Evolutionary conservation across 768 basidiomycete species (phyloP).

Genomic region (Botryobasidium botryosum): DNA sequence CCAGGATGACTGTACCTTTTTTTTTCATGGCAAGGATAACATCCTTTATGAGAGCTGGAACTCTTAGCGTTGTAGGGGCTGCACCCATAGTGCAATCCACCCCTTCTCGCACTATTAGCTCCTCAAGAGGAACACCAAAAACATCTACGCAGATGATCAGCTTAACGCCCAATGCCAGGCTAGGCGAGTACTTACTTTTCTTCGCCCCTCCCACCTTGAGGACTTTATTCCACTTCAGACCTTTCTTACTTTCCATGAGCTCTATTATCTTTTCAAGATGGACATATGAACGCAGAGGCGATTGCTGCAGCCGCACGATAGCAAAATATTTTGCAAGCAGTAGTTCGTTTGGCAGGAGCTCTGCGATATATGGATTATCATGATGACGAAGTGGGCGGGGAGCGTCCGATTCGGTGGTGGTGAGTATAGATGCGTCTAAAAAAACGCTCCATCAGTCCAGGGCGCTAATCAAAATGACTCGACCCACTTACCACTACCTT

Average conservation of each 20-base stretch:
- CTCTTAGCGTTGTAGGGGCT: slow-evolving; percentile 62
- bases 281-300: slow-evolving; percentile 61
- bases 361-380: slow-evolving; percentile 68
- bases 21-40: slow-evolving; percentile 97
- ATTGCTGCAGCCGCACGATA: slow-evolving; percentile 59
- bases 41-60: slow-evolving; percentile 97
- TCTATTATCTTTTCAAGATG: slow-evolving; percentile 90
- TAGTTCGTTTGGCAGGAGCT: slow-evolving; percentile 67
- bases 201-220: slow-evolving; percentile 75
- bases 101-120: slow-evolving; percentile 85
- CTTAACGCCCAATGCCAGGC: neutral
- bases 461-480: no score
- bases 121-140: slow-evolving; percentile 83
- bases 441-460: no score
- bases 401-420: no score
- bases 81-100: slow-evolving; percentile 86
- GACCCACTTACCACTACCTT: no score
- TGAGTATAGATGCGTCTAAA: no score
- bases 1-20: slow-evolving; percentile 58
- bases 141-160: slow-evolving; percentile 47
- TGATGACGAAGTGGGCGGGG: slow-evolving; percentile 61
- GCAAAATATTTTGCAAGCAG: slow-evolving; percentile 87
- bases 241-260: slow-evolving; percentile 82
- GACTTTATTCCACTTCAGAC: slow-evolving; percentile 87
- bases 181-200: slow-evolving; percentile 32